These are phyloP conservation scores for Elasticomyces elasticus DNA, from an alignment of 495 filamentous ascomycete species.

Conservation along the genomic window DNA sequence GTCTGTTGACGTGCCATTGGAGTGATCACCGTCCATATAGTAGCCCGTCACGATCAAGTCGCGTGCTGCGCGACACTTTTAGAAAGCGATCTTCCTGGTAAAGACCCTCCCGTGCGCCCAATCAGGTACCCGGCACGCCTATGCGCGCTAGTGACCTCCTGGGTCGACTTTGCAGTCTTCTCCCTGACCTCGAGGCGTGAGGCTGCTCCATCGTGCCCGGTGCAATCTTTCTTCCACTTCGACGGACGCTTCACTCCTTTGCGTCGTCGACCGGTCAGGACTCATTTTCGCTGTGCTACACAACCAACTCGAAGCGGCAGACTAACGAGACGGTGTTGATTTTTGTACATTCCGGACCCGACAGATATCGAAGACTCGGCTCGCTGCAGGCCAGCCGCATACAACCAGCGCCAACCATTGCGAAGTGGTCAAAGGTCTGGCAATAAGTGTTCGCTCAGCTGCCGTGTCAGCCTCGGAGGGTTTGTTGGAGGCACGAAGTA, in stretches of 20 bases:
- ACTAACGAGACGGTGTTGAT: not conserved
- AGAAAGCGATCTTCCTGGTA: not conserved
- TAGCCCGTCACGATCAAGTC: not conserved
- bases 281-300: not conserved
- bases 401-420: not conserved
- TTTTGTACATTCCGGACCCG: constrained; percentile 1
- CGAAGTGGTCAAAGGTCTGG: not conserved
- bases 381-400: constrained; percentile 1
- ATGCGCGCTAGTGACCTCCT: not conserved
- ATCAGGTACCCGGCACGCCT: not conserved
- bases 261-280: not conserved
- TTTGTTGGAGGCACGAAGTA: not conserved
- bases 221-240: not conserved
- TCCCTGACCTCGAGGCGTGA: not conserved
- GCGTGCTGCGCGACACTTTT: not conserved
- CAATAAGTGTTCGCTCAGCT: constrained; percentile 1
- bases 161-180: not conserved
- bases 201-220: not conserved
- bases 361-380: not conserved
- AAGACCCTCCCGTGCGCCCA: not conserved
- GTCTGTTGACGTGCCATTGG: not conserved
- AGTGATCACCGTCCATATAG: not conserved
- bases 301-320: not conserved
- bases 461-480: constrained; percentile 2
- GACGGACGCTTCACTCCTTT: not conserved